Conservation (phyloP, 2,329 filamentous ascomycete species). For the Fusarium domesticum region DNA sequence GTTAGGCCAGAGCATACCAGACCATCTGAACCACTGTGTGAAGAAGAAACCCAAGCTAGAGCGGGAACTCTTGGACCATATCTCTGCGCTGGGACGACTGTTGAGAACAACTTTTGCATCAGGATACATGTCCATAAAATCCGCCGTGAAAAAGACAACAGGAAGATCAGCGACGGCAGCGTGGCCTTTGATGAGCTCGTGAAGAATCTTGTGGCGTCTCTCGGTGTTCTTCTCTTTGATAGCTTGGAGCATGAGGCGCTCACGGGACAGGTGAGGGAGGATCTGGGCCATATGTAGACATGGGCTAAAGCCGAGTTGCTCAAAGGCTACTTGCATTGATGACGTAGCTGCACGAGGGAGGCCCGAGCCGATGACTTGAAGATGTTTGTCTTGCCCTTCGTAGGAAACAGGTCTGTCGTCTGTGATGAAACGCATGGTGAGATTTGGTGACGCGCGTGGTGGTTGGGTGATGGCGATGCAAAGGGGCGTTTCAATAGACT, state of each 20-base stretch:
- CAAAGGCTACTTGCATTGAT: conserved; percentile 35
- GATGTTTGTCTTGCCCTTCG: conserved; percentile 2
- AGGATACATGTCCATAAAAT: conserved; percentile 40
- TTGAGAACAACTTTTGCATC: conserved; percentile 35
- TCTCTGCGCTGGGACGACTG: conserved; percentile 22
- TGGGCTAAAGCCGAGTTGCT: conserved; percentile 29
- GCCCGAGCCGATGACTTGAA: conserved; percentile 30
- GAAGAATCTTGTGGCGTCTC: conserved; percentile 30
- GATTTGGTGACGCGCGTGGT: no score
- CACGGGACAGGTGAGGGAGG: conserved; percentile 21
- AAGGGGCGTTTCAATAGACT: no score
- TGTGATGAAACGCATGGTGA: conserved; percentile 14
- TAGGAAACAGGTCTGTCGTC: conserved; percentile 10
- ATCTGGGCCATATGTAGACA: conserved; percentile 37
- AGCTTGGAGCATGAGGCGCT: conserved; percentile 27
- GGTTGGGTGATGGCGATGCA: no score
- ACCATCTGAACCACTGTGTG: conserved; percentile 24
- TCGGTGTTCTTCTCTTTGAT: conserved; percentile 27
- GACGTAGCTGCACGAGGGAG: conserved; percentile 37
- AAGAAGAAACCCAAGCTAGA: conserved; percentile 31
- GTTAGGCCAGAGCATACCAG: conserved; percentile 26
- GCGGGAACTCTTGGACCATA: conserved; percentile 29
- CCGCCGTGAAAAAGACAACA: conserved; percentile 32
- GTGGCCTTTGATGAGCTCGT: conserved; percentile 33
- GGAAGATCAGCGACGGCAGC: conserved; percentile 32